A percentile compares a stretch with the other conserved stretches of the same genome.
Evolutionary conservation across 2,329 filamentous ascomycete genomes (phyloP).

Genomic region (Trichothecium sympodiale): DNA sequence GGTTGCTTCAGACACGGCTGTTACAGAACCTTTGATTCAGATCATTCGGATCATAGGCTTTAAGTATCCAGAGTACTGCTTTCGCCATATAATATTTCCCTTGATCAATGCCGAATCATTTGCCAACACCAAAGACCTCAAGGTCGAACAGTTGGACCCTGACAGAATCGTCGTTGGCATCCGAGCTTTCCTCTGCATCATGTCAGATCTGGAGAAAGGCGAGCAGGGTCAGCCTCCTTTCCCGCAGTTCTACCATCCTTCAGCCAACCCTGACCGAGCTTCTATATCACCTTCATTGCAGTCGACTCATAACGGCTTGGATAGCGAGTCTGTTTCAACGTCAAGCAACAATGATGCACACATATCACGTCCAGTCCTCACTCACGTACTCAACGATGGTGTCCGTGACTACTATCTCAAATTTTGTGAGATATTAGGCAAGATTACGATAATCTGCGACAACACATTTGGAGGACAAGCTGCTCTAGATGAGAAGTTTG

Average conservation of each 20-base stretch:
- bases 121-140: conserved; percentile 61
- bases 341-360: conserved; percentile 43
- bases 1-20: conserved; percentile 70
- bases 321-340: conserved; percentile 4
- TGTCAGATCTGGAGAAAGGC: conserved; percentile 82
- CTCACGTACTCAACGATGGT: conserved; percentile 57
- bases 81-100: conserved; percentile 86
- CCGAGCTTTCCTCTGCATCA: conserved; percentile 81
- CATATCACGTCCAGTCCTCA: conserved; percentile 54
- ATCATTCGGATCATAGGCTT: conserved; percentile 91
- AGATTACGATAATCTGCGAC: conserved; percentile 93
- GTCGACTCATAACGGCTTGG: conserved; percentile 18
- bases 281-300: conserved; percentile 39
- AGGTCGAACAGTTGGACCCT: conserved; percentile 86
- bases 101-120: conserved; percentile 91
- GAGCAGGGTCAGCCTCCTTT: conserved; percentile 72
- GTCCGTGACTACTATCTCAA: conserved; percentile 77
- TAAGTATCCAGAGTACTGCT: conserved; percentile 88
- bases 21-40: conserved; percentile 84
- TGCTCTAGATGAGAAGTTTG: conserved; percentile 90
- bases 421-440: conserved; percentile 91
- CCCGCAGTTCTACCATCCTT: conserved; percentile 51
- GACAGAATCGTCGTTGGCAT: conserved; percentile 98
- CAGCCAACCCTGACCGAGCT: conserved; percentile 29
- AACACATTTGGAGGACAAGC: conserved; percentile 96